phyloP scores from a whole-genome alignment of 164 flowering plant genomes.

The Annona cherimola region DNA sequence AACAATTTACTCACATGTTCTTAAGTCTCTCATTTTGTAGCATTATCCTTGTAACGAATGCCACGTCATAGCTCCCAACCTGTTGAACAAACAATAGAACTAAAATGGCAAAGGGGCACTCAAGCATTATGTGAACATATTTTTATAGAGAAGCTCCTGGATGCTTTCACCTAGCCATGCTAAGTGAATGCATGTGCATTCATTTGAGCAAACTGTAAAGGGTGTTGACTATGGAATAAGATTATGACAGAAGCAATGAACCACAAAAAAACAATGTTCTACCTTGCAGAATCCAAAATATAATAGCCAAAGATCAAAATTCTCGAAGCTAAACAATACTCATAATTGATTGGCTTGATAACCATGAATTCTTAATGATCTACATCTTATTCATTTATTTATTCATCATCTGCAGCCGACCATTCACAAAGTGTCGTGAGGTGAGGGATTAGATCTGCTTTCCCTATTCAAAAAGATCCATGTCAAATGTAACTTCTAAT shows the following conservation, averaged over 20 bases:
- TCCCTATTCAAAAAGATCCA: too few species aligned
- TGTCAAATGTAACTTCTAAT: too few species aligned
- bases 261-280: background rate
- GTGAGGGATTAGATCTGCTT: too few species aligned
- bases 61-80: slow-evolving; percentile 26
- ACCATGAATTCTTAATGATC: too few species aligned
- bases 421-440: too few species aligned
- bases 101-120: background rate
- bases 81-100: slow-evolving; percentile 13
- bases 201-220: background rate
- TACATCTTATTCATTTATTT: too few species aligned
- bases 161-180: background rate
- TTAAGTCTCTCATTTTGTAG: slow-evolving; percentile 57
- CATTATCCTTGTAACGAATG: slow-evolving; percentile 34
- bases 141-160: background rate
- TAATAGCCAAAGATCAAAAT: background rate
- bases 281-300: background rate
- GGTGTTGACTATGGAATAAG: background rate
- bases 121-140: background rate
- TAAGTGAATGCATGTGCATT: background rate
- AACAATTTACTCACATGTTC: slow-evolving; percentile 41
- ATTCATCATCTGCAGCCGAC: too few species aligned
- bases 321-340: background rate
- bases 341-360: background rate
- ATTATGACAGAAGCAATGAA: background rate